A percentile compares a stretch with the other conserved stretches of the same genome.
Evolutionary conservation across 2,329 filamentous ascomycete genomes (phyloP).

Genomic region (Rutstroemia sp.): DNA sequence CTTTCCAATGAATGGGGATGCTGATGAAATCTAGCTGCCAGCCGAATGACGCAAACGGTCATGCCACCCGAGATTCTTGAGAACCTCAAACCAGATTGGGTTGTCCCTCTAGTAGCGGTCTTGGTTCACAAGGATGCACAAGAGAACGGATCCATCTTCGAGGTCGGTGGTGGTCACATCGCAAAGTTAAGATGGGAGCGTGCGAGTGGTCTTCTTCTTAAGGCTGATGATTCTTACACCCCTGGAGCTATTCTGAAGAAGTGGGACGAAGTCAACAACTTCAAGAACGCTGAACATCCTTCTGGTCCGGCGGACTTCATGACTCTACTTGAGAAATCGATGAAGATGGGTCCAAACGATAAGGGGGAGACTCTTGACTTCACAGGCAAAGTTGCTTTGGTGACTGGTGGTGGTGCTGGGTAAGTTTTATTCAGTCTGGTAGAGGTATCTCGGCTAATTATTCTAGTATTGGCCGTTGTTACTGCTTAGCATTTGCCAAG

Average conservation of each 20-base stretch:
- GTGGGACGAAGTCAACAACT: constrained; percentile 84
- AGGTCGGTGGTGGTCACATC: constrained; percentile 85
- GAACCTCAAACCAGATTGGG: constrained; percentile 75
- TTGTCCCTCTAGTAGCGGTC: constrained; percentile 85
- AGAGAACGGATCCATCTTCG: constrained; percentile 86
- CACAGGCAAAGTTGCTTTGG: constrained; percentile 74
- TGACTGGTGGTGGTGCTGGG: constrained; percentile 83
- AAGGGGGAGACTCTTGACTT: constrained; percentile 71
- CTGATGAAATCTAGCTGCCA: constrained; percentile 55
- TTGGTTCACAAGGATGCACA: constrained; percentile 76
- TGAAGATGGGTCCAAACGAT: constrained; percentile 67
- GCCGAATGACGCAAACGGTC: constrained; percentile 89
- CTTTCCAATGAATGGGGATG: background rate
- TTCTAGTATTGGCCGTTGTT: constrained; percentile 74
- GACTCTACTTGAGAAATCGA: constrained; percentile 72
- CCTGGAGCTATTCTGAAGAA: constrained; percentile 81
- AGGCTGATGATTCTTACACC: constrained; percentile 81
- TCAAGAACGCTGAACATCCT: constrained; percentile 76
- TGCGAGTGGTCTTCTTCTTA: constrained; percentile 78
- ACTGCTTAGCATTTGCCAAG: constrained; percentile 81
- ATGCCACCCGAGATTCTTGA: constrained; percentile 91
- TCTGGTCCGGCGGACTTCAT: constrained; percentile 83
- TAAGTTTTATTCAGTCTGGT: constrained; percentile 30
- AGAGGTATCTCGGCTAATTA: background rate
- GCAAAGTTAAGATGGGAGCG: constrained; percentile 96